Conservation (phyloP, 2,329 filamentous ascomycete genomes). For the Aureobasidium melanogenum region DNA sequence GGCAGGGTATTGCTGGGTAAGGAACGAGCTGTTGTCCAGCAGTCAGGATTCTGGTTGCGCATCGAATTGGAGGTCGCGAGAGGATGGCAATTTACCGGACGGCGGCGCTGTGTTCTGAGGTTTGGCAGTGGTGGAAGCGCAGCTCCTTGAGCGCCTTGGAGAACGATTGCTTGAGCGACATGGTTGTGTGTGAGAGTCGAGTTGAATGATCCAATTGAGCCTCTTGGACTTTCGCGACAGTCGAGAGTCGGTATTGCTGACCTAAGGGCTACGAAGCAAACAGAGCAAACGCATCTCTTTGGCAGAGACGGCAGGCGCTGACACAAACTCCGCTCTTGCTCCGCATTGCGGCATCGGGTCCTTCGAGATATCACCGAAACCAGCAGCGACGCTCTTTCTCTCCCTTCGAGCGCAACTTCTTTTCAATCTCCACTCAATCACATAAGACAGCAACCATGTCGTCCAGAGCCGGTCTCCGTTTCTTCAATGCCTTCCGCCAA, state of each 20-base stretch:
- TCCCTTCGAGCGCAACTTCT: slow-evolving; percentile 28
- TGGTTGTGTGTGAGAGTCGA: slow-evolving; percentile 30
- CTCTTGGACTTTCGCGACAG: background rate
- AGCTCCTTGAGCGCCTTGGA: slow-evolving; percentile 83
- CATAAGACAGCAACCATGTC: slow-evolving; percentile 35
- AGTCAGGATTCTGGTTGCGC: background rate
- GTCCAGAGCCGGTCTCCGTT: slow-evolving; percentile 49
- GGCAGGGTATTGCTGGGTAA: slow-evolving; percentile 83
- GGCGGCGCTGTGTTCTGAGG: slow-evolving; percentile 78
- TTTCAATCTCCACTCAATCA: slow-evolving; percentile 32
- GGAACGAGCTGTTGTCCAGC: slow-evolving; percentile 59
- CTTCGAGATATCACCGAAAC: background rate
- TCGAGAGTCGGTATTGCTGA: background rate
- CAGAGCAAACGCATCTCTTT: background rate
- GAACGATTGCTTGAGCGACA: slow-evolving; percentile 93
- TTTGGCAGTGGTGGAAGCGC: slow-evolving; percentile 95
- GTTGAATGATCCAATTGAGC: background rate
- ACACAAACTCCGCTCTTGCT: slow-evolving; percentile 8
- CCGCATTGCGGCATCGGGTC: slow-evolving; percentile 8
- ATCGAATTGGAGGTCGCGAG: background rate
- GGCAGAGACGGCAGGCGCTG: background rate
- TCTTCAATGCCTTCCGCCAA: slow-evolving; percentile 43
- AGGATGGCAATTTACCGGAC: slow-evolving; percentile 54
- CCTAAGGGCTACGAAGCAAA: background rate
- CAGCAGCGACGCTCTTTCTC: background rate